Conservation (phyloP, 192 early-diverging fungal genomes). For the Entophlyctis luteolus region DNA sequence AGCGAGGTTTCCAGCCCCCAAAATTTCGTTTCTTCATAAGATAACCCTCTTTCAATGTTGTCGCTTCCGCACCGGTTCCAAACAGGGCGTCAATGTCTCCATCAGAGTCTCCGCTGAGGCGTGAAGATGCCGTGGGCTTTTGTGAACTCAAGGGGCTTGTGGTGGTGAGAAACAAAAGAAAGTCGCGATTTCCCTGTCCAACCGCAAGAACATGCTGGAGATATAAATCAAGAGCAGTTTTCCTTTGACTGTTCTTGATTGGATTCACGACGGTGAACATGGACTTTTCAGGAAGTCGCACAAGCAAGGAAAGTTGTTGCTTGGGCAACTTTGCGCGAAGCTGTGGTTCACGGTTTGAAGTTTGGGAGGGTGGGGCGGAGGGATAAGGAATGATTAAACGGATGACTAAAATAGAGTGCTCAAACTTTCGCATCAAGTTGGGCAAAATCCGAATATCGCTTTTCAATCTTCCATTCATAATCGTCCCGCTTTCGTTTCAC, state of each 20-base stretch:
- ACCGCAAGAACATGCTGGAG: constrained; percentile 65
- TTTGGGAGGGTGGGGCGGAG: constrained; percentile 24
- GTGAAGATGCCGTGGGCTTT: no score
- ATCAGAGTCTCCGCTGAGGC: background rate
- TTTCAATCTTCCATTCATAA: constrained; percentile 80
- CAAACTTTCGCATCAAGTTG: constrained; percentile 73
- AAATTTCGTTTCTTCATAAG: constrained; percentile 91
- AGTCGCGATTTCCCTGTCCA: constrained; percentile 44
- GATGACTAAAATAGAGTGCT: background rate
- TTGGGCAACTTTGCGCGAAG: constrained; percentile 33
- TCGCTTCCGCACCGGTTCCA: background rate
- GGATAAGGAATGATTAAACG: background rate
- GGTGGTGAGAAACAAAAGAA: constrained; percentile 71
- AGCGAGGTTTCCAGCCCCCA: constrained; percentile 94
- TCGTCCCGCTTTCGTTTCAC: constrained; percentile 38
- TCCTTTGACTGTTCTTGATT: constrained; percentile 81
- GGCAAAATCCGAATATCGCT: constrained; percentile 83
- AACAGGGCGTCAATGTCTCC: constrained; percentile 12
- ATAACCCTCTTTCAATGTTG: constrained; percentile 71
- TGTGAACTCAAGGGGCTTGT: no score
- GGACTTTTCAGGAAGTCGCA: constrained; percentile 78
- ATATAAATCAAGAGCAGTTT: constrained; percentile 80
- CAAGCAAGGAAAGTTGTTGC: constrained; percentile 52
- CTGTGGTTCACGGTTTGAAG: background rate
- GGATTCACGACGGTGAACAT: constrained; percentile 78